These are phyloP conservation scores for Coemansia erecta DNA, from an alignment of 192 early-diverging fungal genomes.

Conservation along the genomic window DNA sequence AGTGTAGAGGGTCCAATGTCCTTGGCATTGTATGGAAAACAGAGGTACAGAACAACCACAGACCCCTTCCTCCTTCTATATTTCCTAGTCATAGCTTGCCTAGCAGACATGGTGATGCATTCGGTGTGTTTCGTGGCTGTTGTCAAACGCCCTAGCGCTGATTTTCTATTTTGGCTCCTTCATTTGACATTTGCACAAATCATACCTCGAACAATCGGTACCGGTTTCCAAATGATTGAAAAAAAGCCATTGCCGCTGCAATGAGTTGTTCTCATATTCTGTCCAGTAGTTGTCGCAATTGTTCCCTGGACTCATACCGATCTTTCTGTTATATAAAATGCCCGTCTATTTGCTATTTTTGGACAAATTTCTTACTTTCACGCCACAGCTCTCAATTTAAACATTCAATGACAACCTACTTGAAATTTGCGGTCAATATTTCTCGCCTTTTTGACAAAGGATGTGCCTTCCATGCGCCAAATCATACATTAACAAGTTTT, in stretches of 20 bases:
- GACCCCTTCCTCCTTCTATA: too few species aligned
- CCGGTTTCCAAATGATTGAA: not conserved
- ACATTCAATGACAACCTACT: too few species aligned
- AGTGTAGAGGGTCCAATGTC: too few species aligned
- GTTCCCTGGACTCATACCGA: not conserved
- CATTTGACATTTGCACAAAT: not conserved
- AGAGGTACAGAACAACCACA: too few species aligned
- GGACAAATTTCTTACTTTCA: not conserved
- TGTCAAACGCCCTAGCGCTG: too few species aligned
- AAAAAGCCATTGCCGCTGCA: not conserved
- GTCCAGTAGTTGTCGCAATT: not conserved
- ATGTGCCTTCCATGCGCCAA: too few species aligned
- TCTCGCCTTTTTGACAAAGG: not conserved
- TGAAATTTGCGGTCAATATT: too few species aligned
- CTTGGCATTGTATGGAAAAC: too few species aligned
- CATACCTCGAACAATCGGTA: not conserved
- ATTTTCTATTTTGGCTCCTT: not conserved
- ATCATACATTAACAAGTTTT: too few species aligned
- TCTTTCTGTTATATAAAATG: not conserved
- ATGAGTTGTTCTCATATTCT: not conserved
- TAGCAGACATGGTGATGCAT: too few species aligned
- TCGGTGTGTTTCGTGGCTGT: too few species aligned
- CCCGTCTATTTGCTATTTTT: constrained; percentile 1
- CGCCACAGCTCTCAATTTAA: not conserved
- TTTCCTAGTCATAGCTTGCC: too few species aligned